These are phyloP conservation scores for Cetraspora pellucida DNA, from an alignment of 192 early-diverging fungal species.

Conservation along the genomic window DNA sequence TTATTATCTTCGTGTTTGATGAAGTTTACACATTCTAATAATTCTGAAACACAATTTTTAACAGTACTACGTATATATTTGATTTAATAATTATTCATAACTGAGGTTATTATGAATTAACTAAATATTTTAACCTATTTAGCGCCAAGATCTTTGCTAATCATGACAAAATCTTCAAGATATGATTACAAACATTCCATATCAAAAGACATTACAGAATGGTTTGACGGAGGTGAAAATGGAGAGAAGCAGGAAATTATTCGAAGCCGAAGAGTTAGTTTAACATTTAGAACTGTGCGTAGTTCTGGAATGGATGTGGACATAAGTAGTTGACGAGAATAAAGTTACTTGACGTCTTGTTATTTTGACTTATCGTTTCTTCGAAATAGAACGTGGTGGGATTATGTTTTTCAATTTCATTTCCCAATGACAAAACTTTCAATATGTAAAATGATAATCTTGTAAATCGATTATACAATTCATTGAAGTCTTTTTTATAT, in stretches of 20 bases:
- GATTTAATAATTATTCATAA: neutral
- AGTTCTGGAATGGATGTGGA: too few relatives aligned
- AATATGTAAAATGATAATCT: too few relatives aligned
- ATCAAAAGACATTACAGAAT: slow-evolving; percentile 61
- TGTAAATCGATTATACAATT: too few relatives aligned
- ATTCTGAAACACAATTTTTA: slow-evolving; percentile 32
- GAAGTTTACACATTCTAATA: slow-evolving; percentile 53
- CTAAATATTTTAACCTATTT: too few relatives aligned
- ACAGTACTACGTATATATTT: slow-evolving; percentile 46
- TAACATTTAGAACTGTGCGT: slow-evolving; percentile 48
- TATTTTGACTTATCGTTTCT: too few relatives aligned
- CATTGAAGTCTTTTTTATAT: too few relatives aligned
- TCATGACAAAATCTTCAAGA: slow-evolving; percentile 56
- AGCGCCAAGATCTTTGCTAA: slow-evolving; percentile 62
- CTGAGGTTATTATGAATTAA: too few relatives aligned
- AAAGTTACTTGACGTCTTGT: too few relatives aligned
- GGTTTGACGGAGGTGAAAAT: slow-evolving; percentile 27
- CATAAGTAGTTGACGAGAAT: too few relatives aligned
- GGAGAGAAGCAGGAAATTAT: slow-evolving; percentile 40
- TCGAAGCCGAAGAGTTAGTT: slow-evolving; percentile 63
- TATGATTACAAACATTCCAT: slow-evolving; percentile 69
- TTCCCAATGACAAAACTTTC: too few relatives aligned
- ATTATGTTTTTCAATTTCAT: too few relatives aligned
- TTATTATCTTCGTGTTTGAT: slow-evolving; percentile 67
- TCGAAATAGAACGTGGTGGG: too few relatives aligned